Conservation (phyloP, 768 basidiomycete genomes). For the Tulasnella sp. region DNA sequence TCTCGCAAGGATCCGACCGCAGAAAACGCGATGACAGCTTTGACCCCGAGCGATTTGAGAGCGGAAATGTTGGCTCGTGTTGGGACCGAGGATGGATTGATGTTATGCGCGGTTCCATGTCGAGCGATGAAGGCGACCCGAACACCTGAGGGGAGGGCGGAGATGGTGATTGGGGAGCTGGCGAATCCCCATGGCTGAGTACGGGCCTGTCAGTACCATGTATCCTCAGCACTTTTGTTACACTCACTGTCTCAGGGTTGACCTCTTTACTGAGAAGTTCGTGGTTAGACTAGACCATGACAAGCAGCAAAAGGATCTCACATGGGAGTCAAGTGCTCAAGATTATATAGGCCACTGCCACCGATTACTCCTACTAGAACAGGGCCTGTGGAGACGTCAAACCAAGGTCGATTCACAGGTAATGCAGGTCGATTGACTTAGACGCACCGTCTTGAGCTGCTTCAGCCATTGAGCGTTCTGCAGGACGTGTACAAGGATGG, state of each 20-base stretch:
- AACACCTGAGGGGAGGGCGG: slow-evolving; percentile 77
- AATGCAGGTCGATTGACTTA: neutral
- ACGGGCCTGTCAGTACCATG: neutral
- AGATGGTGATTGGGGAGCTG: slow-evolving; percentile 90
- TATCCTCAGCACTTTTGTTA: neutral
- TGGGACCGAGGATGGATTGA: slow-evolving; percentile 81
- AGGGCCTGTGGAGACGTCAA: slow-evolving; percentile 45
- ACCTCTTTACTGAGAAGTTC: slow-evolving; percentile 61
- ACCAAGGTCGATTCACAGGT: neutral
- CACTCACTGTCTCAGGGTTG: slow-evolving; percentile 69
- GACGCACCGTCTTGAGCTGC: neutral
- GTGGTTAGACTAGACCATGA: neutral
- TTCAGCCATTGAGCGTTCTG: neutral
- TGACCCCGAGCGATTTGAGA: slow-evolving; percentile 87
- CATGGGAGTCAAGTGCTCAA: slow-evolving; percentile 89
- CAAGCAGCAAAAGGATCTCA: slow-evolving; percentile 49
- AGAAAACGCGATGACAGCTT: slow-evolving; percentile 89
- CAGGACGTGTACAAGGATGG: neutral
- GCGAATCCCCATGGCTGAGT: slow-evolving; percentile 90
- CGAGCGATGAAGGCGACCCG: slow-evolving; percentile 89
- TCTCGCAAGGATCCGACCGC: slow-evolving; percentile 95
- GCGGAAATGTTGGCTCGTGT: slow-evolving; percentile 93
- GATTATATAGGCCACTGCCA: slow-evolving; percentile 88
- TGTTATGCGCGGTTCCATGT: slow-evolving; percentile 80
- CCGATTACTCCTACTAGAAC: slow-evolving; percentile 89